A percentile compares a stretch with the other conserved stretches of the same genome.
Evolutionary conservation across 495 filamentous ascomycete genomes (phyloP).

Genomic region (Podospora fimiseda): DNA sequence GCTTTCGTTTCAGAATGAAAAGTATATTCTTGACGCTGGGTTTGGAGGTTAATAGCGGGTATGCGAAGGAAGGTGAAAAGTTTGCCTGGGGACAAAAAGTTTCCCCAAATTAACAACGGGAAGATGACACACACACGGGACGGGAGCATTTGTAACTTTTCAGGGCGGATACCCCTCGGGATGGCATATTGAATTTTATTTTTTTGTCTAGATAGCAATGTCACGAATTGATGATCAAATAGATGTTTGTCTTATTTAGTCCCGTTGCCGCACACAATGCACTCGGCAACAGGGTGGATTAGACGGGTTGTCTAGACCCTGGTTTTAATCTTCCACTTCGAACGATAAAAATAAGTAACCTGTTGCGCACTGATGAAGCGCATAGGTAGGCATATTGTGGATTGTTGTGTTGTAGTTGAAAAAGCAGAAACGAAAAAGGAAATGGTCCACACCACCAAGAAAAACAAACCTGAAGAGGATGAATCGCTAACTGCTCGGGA

Average conservation of each 20-base stretch:
- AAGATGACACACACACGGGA: neutral
- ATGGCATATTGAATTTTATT: neutral
- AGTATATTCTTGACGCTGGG: slow-evolving; percentile 19
- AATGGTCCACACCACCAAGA: neutral
- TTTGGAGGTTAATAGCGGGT: neutral
- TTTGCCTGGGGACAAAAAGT: neutral
- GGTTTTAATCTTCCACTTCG: slow-evolving; percentile 50
- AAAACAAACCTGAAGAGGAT: neutral
- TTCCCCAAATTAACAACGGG: neutral
- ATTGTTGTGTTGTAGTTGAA: slow-evolving; percentile 17
- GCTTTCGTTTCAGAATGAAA: slow-evolving; percentile 43
- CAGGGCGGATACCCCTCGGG: too few species aligned
- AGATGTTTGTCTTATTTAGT: slow-evolving; percentile 55
- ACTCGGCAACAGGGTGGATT: slow-evolving; percentile 53
- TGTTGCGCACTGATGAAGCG: slow-evolving; percentile 44
- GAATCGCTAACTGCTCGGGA: neutral
- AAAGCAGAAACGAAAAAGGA: too few species aligned
- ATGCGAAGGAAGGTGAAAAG: neutral
- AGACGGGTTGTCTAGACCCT: slow-evolving; percentile 58
- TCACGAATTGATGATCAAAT: neutral
- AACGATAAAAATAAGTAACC: slow-evolving; percentile 52
- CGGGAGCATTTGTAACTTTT: neutral
- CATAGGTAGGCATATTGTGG: slow-evolving; percentile 55
- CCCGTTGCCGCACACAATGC: slow-evolving; percentile 46
- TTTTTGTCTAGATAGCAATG: neutral